Evolutionary conservation across 345 rosid species (phyloP).

Genomic region (Gossypium anomalum): DNA sequence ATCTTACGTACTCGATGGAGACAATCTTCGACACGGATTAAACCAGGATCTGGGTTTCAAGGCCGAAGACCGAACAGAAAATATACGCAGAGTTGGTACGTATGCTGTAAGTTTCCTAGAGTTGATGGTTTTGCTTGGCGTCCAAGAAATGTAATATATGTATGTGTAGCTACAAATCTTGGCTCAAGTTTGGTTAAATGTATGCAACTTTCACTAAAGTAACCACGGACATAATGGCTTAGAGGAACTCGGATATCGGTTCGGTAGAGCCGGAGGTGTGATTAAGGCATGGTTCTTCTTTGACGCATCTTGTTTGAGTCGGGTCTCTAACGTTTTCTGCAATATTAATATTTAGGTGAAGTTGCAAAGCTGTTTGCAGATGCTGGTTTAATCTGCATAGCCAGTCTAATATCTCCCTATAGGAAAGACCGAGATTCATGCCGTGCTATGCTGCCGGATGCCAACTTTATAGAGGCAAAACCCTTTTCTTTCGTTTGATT

Average conservation of each 20-base stretch:
- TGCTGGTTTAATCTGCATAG: constrained; percentile 86
- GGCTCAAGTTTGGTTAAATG: background rate
- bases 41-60: constrained; percentile 81
- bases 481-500: background rate
- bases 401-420: constrained; percentile 87
- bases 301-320: constrained; percentile 1
- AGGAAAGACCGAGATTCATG: constrained; percentile 85
- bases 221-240: background rate
- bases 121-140: background rate
- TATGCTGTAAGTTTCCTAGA: constrained; percentile 3
- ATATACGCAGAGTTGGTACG: constrained; percentile 91
- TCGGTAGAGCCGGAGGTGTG: background rate
- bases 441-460: constrained; percentile 63
- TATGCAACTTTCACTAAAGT: no score
- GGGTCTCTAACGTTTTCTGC: background rate
- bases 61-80: constrained; percentile 85
- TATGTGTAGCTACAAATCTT: background rate
- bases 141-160: background rate
- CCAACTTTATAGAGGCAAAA: constrained; percentile 70
- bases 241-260: background rate
- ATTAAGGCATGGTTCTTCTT: background rate
- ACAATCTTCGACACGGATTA: constrained; percentile 85
- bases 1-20: constrained; percentile 85
- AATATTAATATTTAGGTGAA: constrained; percentile 47
- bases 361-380: constrained; percentile 92